Evolutionary conservation across 1,284 basidiomycete species (phyloP).

Genomic region (Phenoliferia sp.): DNA sequence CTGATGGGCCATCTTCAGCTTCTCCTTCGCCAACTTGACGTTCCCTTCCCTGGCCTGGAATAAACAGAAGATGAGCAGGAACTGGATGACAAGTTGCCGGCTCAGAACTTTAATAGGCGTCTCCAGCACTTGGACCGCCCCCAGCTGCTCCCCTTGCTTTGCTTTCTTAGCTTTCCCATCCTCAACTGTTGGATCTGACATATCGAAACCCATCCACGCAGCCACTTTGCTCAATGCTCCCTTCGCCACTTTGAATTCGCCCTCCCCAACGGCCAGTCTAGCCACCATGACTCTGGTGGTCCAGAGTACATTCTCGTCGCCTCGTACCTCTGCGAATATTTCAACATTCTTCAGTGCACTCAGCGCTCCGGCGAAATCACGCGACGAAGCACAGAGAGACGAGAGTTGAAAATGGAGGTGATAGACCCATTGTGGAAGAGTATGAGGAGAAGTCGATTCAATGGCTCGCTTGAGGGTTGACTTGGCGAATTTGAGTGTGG

Average conservation of each 20-base stretch:
- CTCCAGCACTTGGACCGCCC: not conserved
- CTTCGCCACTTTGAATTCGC: not conserved
- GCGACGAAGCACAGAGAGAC: not conserved
- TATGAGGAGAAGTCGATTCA: not conserved
- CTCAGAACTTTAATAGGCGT: not conserved
- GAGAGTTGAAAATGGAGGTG: not conserved
- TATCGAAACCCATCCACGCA: not conserved
- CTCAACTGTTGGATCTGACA: not conserved
- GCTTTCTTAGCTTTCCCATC: not conserved
- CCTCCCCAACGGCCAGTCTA: not conserved
- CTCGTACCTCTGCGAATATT: not conserved
- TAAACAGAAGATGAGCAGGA: not conserved
- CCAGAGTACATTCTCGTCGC: not conserved
- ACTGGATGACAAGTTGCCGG: not conserved
- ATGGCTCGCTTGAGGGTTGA: conserved; percentile 57
- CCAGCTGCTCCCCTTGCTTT: not conserved
- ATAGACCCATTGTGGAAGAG: not conserved
- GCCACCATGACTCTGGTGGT: not conserved
- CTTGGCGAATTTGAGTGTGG: conserved; percentile 50
- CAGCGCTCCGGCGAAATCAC: not conserved
- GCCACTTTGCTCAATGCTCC: not conserved
- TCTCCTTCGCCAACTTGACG: conserved; percentile 1
- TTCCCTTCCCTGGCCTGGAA: not conserved
- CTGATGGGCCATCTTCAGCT: conserved; percentile 1
- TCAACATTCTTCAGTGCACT: not conserved